These are phyloP conservation scores for Arthroderma sp. DNA, from an alignment of 2,329 filamentous ascomycete genomes.

Conservation along the genomic window DNA sequence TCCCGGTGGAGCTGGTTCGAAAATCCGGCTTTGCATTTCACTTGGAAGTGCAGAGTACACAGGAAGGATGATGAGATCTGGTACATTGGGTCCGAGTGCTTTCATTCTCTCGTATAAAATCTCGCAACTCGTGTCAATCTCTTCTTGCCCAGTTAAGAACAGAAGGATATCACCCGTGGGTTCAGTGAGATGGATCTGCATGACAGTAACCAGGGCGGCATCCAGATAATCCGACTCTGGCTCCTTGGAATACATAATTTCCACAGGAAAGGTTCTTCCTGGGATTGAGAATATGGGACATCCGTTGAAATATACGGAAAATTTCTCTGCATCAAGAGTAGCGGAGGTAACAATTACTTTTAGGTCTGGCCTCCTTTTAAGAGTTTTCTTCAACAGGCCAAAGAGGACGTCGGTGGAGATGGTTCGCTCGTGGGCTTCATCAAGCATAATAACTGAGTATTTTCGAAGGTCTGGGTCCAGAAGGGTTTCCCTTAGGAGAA, in stretches of 20 bases:
- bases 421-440: slow-evolving; percentile 94
- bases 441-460: slow-evolving; percentile 95
- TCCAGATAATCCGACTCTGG: slow-evolving; percentile 94
- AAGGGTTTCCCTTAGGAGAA: slow-evolving; percentile 90
- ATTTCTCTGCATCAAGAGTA: slow-evolving; percentile 93
- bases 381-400: slow-evolving; percentile 81
- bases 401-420: slow-evolving; percentile 94
- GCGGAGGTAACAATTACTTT: slow-evolving; percentile 95
- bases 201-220: slow-evolving; percentile 84
- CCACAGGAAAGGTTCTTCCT: slow-evolving; percentile 86
- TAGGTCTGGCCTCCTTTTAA: slow-evolving; percentile 72
- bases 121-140: slow-evolving; percentile 91
- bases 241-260: slow-evolving; percentile 88
- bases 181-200: slow-evolving; percentile 95
- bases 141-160: slow-evolving; percentile 93
- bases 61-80: slow-evolving; percentile 81
- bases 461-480: slow-evolving; percentile 77
- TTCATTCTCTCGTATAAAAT: slow-evolving; percentile 95
- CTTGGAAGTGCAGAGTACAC: slow-evolving; percentile 91
- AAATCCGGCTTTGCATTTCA: slow-evolving; percentile 88
- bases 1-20: slow-evolving; percentile 79
- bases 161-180: slow-evolving; percentile 88
- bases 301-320: slow-evolving; percentile 88
- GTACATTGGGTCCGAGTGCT: slow-evolving; percentile 75
- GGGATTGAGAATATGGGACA: slow-evolving; percentile 96